Percentiles rank a stretch among this genome's conserved stretches.
Evolutionary conservation across 495 filamentous ascomycete species (phyloP).

Genomic region (Aspergillus nidulans): DNA sequence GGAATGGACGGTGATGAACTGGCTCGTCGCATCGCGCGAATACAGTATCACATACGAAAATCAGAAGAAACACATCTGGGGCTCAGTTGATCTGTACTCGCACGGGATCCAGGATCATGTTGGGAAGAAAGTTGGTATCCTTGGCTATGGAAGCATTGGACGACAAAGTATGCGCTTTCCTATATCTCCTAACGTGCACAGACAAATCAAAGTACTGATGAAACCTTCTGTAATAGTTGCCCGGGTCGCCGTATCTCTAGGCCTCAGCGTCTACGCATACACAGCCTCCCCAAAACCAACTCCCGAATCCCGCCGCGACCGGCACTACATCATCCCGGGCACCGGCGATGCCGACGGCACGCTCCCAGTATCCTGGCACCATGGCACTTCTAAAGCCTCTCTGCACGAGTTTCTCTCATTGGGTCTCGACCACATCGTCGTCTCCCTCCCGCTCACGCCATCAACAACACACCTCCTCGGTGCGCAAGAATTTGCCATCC

Average conservation of each 20-base stretch:
- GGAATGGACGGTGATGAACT: conserved; percentile 65
- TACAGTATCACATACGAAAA: conserved; percentile 42
- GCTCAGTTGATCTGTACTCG: conserved; percentile 12
- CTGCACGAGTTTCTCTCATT: conserved; percentile 63
- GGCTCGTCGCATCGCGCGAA: conserved; percentile 52
- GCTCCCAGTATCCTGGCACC: conserved; percentile 70
- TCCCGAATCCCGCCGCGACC: conserved; percentile 54
- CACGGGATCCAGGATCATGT: conserved; percentile 43
- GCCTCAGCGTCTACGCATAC: conserved; percentile 79
- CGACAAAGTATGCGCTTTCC: conserved; percentile 48
- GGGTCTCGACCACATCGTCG: conserved; percentile 70
- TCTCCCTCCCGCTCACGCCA: conserved; percentile 68
- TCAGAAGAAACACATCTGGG: conserved; percentile 43
- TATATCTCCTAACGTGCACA: neutral
- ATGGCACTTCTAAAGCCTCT: conserved; percentile 55
- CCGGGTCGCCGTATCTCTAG: conserved; percentile 63
- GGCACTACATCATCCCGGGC: conserved; percentile 65
- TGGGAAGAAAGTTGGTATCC: conserved; percentile 60
- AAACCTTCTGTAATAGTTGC: conserved; percentile 37
- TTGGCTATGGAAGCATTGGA: conserved; percentile 84
- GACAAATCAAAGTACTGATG: neutral
- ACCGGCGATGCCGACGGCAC: conserved; percentile 73
- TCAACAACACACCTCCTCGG: conserved; percentile 61
- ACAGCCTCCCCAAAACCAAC: conserved; percentile 60
- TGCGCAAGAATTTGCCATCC: conserved; percentile 60